Base-by-base conservation (phyloP, 768 basidiomycete genomes). In the Lactifluus volemus region DNA sequence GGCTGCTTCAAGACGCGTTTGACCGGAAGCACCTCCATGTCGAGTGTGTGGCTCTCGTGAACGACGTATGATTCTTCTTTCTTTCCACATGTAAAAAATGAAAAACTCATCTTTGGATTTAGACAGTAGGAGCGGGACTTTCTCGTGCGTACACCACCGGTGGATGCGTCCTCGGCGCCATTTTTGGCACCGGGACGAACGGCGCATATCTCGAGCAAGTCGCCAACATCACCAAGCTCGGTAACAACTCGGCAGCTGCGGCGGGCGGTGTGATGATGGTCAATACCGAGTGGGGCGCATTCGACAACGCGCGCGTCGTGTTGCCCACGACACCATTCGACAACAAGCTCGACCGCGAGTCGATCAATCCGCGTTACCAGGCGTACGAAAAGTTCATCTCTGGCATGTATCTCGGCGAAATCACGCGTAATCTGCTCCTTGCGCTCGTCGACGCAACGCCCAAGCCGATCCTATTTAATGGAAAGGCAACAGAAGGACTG, bases 351-450 rank as follows among this genome's bases (percentile, higher is more conserved):
- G 97, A 99, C 73, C 86, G 97, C 54, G 83, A 88, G 68, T 92
- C 88, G 60, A 98, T 98, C 74, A 99, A 99, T 69, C 94, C 95
- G 30, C 78, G 81, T 39, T 88, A 82, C 71, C 97, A 98, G 71
- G 90, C 90, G 2, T 98, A 93, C 70, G 97, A 99, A 74, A 99
- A 98, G 77, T 92, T 97, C 76, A 89, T 99, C 67, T 97, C 93
- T 1, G 97, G 97, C 59, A 98, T 99, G 96, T 99, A 99, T 73
- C 83, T 98, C 44, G 97, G 97, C 59, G 97, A 99, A 74, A 83
- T 98, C 63, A 81, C 87, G 29, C 87, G 97, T 42, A 89, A 90
- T 69, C 76, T 96, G 67, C 78, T 98, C 55, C 78, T 93, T 34
- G 81, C 91, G 52, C 76, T 98, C 64, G 77, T 96, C 65, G 91